A percentile compares a stretch with the other conserved stretches of the same genome.
phyloP scores from a whole-genome alignment of 495 filamentous ascomycete genomes.

The Annulohypoxylon moriforme region DNA sequence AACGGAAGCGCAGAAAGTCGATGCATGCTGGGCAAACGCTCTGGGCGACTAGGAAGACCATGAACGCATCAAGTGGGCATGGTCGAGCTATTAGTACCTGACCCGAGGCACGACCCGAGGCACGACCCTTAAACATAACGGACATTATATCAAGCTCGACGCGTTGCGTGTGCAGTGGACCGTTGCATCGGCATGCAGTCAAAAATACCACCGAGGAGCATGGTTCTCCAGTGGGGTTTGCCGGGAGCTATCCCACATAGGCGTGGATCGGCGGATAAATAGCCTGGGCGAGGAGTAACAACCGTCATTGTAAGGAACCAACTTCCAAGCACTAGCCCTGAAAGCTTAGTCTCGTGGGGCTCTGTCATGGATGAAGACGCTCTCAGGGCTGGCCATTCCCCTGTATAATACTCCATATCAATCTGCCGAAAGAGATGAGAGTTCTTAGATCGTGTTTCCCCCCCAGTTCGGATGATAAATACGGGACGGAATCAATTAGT shows the following conservation, averaged over 20 bases:
- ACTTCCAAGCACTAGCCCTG: background rate
- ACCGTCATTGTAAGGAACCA: background rate
- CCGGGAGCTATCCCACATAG: conserved; percentile 11
- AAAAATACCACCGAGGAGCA: background rate
- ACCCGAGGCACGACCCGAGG: background rate
- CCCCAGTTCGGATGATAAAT: background rate
- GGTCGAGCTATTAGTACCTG: background rate
- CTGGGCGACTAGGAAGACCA: background rate
- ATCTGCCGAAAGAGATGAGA: conserved; percentile 3
- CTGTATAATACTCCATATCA: background rate
- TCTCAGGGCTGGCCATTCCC: background rate
- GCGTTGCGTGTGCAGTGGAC: background rate
- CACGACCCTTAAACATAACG: conserved; percentile 1
- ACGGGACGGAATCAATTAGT: background rate
- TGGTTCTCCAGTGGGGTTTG: conserved; percentile 8
- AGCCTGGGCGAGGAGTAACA: conserved; percentile 2
- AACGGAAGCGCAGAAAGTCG: conserved; percentile 9
- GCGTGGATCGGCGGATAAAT: conserved; percentile 31
- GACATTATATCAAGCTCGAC: background rate
- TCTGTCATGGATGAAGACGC: background rate
- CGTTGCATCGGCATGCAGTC: conserved; percentile 26
- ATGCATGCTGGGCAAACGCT: conserved; percentile 19
- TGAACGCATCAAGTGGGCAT: background rate
- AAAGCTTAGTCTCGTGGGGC: background rate
- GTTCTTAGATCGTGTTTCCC: background rate